Conservation (phyloP, 345 rosid species). For the Eucalyptus cladocalyx region DNA sequence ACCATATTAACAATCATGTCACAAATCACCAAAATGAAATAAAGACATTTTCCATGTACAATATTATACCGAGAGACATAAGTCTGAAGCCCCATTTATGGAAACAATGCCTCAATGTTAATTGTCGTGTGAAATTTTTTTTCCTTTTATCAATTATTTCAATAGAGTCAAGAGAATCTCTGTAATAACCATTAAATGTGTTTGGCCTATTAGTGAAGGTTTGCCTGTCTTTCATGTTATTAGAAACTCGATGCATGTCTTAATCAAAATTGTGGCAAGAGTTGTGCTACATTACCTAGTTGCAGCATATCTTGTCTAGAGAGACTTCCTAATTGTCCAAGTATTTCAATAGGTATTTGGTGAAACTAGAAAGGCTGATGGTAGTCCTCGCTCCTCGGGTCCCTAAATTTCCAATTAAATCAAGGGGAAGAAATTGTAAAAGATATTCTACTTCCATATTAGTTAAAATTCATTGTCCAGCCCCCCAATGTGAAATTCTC, state of each 20-base stretch:
- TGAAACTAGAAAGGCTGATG: neutral
- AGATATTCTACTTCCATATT: neutral
- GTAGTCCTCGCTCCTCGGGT: neutral
- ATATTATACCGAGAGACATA: neutral
- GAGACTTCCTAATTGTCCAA: neutral
- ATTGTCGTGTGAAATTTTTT: neutral
- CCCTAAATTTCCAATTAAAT: neutral
- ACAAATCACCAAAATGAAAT: neutral
- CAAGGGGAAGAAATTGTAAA: neutral
- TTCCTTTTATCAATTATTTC: neutral
- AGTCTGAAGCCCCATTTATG: neutral
- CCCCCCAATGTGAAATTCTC: neutral
- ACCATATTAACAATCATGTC: neutral
- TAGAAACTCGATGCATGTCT: fast-evolving
- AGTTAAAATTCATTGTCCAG: neutral
- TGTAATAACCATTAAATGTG: neutral
- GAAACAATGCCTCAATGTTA: neutral
- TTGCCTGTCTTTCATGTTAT: fast-evolving
- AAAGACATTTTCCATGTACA: neutral
- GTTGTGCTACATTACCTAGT: neutral
- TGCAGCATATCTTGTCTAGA: neutral
- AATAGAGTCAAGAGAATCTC: neutral
- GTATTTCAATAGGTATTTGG: neutral
- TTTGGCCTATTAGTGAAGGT: fast-evolving
- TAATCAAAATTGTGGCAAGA: neutral